Conservation (phyloP, 2,329 filamentous ascomycete genomes). For the Colletotrichum zoysiae region DNA sequence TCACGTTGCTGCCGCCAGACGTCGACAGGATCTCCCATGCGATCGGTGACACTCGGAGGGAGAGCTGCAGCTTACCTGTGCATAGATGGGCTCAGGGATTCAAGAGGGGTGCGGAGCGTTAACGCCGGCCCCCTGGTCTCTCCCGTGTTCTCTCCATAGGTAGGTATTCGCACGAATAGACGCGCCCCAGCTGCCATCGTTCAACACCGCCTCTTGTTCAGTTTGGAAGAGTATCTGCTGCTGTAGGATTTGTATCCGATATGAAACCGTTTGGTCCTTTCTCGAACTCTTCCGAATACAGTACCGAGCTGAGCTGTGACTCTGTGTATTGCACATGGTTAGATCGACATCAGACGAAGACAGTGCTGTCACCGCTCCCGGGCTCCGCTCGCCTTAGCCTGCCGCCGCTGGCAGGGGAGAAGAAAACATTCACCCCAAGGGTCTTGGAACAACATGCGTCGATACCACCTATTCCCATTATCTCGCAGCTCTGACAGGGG, state of each 20-base stretch:
- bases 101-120: constrained; percentile 30
- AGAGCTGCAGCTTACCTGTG: constrained; percentile 12
- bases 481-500: constrained; percentile 24
- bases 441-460: constrained; percentile 33
- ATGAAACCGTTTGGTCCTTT: constrained; percentile 25
- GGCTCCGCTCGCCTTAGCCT: neutral
- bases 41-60: constrained; percentile 10
- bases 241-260: constrained; percentile 33
- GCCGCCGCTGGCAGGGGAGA: constrained; percentile 11
- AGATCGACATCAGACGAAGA: constrained; percentile 5
- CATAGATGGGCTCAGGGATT: neutral
- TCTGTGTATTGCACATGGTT: constrained; percentile 14
- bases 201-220: constrained; percentile 30
- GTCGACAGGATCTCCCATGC: constrained; percentile 29
- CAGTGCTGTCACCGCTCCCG: constrained; percentile 9
- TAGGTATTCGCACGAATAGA: neutral
- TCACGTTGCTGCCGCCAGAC: constrained; percentile 21
- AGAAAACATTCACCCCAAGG: constrained; percentile 22
- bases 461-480: constrained; percentile 28
- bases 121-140: constrained; percentile 24
- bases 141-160: constrained; percentile 1
- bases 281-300: neutral
- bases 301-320: constrained; percentile 10
- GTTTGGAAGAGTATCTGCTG: constrained; percentile 20
- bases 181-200: neutral